These are phyloP conservation scores for Lactarius psammicola DNA, from an alignment of 768 basidiomycete genomes.

Conservation along the genomic window DNA sequence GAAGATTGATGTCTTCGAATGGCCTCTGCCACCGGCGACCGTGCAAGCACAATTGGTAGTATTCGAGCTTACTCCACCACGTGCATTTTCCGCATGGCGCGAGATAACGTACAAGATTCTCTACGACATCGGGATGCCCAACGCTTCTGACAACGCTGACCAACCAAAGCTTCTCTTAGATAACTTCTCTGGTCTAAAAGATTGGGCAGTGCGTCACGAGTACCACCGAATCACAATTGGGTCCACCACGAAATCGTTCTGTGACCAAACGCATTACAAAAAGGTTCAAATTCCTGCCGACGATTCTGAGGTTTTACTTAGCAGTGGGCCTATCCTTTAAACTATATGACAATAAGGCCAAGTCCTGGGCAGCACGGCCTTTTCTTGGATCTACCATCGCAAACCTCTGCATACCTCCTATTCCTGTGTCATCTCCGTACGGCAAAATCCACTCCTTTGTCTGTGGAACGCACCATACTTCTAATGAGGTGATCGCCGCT, in stretches of 20 bases:
- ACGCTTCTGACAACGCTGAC: not conserved
- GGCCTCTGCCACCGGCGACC: not conserved
- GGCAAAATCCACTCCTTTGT: not conserved
- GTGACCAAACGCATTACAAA: not conserved
- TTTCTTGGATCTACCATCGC: not conserved
- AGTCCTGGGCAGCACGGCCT: not conserved
- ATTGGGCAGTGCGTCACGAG: not conserved
- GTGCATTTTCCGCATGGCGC: conserved; percentile 5
- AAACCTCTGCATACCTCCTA: not conserved
- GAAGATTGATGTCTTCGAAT: conserved; percentile 2
- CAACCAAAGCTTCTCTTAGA: conserved; percentile 1
- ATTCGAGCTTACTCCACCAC: not conserved
- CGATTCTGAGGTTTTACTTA: not conserved
- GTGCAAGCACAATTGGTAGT: not conserved
- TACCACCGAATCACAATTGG: conserved; percentile 2
- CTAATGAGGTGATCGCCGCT: conserved; percentile 43
- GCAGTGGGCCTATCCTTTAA: not conserved
- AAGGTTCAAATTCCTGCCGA: not conserved
- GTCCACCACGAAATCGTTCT: not conserved
- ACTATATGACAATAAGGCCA: not conserved
- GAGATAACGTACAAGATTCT: not conserved
- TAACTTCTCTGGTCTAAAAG: not conserved
- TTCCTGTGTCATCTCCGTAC: not conserved
- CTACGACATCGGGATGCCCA: not conserved
- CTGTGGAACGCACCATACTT: conserved; percentile 25